Evolutionary conservation across 2,329 filamentous ascomycete species (phyloP), one percentile per base, ranked within the genome.

Genomic region (Bipolaris sorokiniana): DNA sequence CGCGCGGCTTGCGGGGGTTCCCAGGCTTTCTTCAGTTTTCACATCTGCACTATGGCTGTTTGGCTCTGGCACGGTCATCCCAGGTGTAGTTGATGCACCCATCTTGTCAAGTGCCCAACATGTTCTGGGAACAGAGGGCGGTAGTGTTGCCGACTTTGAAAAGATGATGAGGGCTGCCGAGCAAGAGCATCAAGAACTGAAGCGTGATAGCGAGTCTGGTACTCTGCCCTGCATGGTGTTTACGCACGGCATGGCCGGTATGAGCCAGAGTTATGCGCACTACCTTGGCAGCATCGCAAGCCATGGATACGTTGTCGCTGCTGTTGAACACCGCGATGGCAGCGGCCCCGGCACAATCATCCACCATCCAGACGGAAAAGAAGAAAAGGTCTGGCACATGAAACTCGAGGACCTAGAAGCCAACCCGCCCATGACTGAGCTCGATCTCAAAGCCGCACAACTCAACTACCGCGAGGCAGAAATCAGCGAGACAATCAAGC

Each of bases 321-420:
- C 80, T 1, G 72, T 82, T 15, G 79, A 82, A 63, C 80, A 82
- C 56, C 68, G 79, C 41, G 80, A 82, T 62, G 80, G 80, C 11
- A 80, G 78, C 52, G 78, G 78, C 3, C 79, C 79, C 5, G 79
- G 78, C 3, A 76, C 72, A 0, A 67, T 78, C n/a, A 69, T 81
- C 34, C 77, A 78, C 63, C 66, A 63, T 34, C 52, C 66, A 1
- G 66, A 77, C 33, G 73, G 70, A 3, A 67, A 54, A 0, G 65
- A 76, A 34, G 74, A 67, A 51, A 68, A 62, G 7, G 66, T 80
- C 1, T 78, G 76, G 65, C 77, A 78, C 54, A 57, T 80, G 64
- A 67, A 69, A 45, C 61, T 74, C 13, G 56, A 73, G 13, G 69
- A 76, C 51, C 59, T 81, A 1, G 69, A 62, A 61, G 62, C 65